phyloP scores from a whole-genome alignment of 345 rosid species.

The Capsella bursapastoris region DNA sequence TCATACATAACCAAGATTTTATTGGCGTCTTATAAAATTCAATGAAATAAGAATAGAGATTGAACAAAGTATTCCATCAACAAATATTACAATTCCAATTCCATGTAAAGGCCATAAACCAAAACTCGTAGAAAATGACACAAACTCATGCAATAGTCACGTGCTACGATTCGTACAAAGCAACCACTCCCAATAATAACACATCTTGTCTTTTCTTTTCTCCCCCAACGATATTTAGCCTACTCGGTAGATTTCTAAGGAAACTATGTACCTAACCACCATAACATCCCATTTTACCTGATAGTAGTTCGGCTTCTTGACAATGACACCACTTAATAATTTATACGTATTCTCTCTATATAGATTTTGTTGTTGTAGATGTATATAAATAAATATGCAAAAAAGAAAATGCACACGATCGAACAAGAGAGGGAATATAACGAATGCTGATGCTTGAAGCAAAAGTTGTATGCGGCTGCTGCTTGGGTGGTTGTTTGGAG shows the following conservation, averaged over 20 bases:
- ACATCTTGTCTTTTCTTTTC: slow-evolving; percentile 17
- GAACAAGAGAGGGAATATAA: slow-evolving; percentile 23
- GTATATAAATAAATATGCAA: not conserved
- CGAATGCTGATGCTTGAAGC: slow-evolving; percentile 32
- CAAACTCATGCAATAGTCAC: not conserved
- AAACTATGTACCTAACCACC: slow-evolving; percentile 35
- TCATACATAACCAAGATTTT: no score
- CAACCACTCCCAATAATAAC: slow-evolving; percentile 30
- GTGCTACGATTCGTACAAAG: no score
- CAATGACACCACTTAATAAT: slow-evolving; percentile 10
- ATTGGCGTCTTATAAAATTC: not conserved
- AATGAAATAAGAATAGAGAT: not conserved
- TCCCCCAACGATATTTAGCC: slow-evolving; percentile 24
- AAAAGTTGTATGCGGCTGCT: slow-evolving; percentile 29
- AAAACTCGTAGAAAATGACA: not conserved
- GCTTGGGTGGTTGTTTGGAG: slow-evolving; percentile 23
- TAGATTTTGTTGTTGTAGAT: not conserved
- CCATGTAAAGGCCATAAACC: not conserved
- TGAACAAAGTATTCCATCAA: not conserved
- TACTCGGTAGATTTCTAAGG: slow-evolving; percentile 29
- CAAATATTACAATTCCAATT: not conserved
- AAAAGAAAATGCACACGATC: slow-evolving; percentile 16
- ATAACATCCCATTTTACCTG: slow-evolving; percentile 16
- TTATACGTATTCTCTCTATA: not conserved
- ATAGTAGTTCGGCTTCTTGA: slow-evolving; percentile 33